phyloP scores from a whole-genome alignment of 305 asterid species.

The Andrographis paniculata region DNA sequence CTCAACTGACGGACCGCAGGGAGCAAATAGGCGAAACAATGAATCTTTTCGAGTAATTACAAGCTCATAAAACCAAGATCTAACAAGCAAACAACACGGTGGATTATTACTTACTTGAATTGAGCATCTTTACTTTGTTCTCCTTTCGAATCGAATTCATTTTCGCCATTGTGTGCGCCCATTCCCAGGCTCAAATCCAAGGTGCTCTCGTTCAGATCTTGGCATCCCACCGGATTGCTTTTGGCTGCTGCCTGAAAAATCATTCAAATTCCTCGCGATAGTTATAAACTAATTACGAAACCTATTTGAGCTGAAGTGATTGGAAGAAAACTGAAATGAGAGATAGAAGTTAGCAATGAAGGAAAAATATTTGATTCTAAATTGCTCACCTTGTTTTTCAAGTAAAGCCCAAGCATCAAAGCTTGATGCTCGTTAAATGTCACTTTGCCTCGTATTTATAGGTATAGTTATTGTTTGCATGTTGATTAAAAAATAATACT shows the following conservation, averaged over 20 bases:
- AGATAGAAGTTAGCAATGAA: no score
- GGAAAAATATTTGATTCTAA: no score
- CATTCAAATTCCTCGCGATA: not conserved
- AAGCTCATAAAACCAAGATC: no score
- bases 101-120: conserved; percentile 14
- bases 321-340: no score
- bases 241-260: conserved; percentile 29
- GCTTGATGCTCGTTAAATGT: no score
- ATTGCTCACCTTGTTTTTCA: not conserved
- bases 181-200: conserved; percentile 63
- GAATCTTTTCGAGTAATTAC: no score
- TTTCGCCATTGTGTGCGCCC: conserved; percentile 32
- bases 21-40: no score
- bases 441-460: no score
- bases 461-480: no score
- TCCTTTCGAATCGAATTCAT: conserved; percentile 25
- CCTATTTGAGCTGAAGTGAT: not conserved
- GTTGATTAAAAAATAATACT: no score
- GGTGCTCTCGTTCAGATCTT: conserved; percentile 59
- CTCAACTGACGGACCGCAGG: not conserved
- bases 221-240: conserved; percentile 32
- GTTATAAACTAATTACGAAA: no score
- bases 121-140: conserved; percentile 25
- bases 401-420: no score
- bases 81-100: conserved; percentile 5